Percentiles rank a stretch among this genome's conserved stretches.
Conservation (phyloP, 768 basidiomycete genomes). For the Boletus rubroflammeus region DNA sequence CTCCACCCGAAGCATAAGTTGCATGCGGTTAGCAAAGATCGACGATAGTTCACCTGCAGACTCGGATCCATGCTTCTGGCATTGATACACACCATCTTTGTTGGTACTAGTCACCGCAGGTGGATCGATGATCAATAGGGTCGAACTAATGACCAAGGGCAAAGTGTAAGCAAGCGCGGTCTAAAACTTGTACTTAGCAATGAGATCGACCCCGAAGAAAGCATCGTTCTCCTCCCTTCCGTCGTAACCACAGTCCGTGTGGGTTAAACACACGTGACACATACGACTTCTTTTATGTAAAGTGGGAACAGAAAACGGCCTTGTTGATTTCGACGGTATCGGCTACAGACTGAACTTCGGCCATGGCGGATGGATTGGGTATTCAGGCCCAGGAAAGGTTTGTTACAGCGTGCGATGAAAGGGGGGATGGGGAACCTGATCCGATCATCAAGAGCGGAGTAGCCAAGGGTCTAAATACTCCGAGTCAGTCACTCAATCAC, state of each 20-base stretch:
- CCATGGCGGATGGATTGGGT: slow-evolving; percentile 19
- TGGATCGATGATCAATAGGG: slow-evolving; percentile 57
- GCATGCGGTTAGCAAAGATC: slow-evolving; percentile 30
- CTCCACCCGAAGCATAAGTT: slow-evolving; percentile 78
- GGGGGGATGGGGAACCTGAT: background rate
- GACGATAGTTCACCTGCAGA: slow-evolving; percentile 43
- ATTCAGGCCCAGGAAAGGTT: background rate
- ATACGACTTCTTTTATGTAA: slow-evolving; percentile 79
- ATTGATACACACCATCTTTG: slow-evolving; percentile 76
- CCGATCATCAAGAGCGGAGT: background rate
- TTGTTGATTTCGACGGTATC: slow-evolving; percentile 73
- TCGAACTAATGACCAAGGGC: slow-evolving; percentile 45
- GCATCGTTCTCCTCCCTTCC: slow-evolving; percentile 80
- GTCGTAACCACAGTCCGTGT: slow-evolving; percentile 58
- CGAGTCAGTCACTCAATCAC: too few relatives aligned
- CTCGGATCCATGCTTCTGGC: slow-evolving; percentile 85
- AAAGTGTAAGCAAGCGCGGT: background rate
- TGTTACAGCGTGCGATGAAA: too few relatives aligned
- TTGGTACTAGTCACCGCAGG: slow-evolving; percentile 57
- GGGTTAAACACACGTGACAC: slow-evolving; percentile 22
- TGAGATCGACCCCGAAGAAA: slow-evolving; percentile 59
- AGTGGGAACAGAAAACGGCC: slow-evolving; percentile 73
- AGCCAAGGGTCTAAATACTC: too few relatives aligned
- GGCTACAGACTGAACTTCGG: too few relatives aligned
- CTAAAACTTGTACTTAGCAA: background rate